A percentile compares a stretch with the other conserved stretches of the same genome.
Evolutionary conservation across 1,284 basidiomycete species (phyloP).

Genomic region (Boletus nobilissimus): DNA sequence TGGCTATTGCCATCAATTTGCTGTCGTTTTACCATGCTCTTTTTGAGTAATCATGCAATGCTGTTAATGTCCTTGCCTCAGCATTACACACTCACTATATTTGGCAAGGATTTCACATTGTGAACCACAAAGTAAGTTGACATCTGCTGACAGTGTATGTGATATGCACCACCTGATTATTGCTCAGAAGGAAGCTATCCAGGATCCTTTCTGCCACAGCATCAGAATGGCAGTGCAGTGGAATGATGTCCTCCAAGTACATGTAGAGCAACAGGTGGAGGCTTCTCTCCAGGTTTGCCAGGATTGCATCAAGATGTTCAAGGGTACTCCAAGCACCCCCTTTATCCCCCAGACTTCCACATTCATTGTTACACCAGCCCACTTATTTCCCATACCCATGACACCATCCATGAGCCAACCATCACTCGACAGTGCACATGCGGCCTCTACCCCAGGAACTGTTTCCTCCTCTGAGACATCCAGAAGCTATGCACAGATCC

Average conservation of each 20-base stretch:
- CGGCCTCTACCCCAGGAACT: background rate
- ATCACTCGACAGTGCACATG: background rate
- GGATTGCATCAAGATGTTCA: no score
- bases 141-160: no score
- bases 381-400: no score
- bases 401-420: no score
- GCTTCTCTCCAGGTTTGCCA: background rate
- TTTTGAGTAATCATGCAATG: background rate
- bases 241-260: background rate
- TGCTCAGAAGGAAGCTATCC: background rate
- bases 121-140: background rate
- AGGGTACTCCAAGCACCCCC: no score
- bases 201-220: background rate
- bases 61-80: conserved; percentile 16
- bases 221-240: background rate
- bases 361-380: no score
- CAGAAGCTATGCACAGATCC: background rate
- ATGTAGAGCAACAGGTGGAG: background rate
- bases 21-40: background rate
- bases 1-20: background rate
- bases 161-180: no score
- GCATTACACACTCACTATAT: conserved; percentile 10
- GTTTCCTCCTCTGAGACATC: background rate
- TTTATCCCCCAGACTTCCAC: no score
- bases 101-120: background rate